Base-by-base conservation (phyloP, 176 grass and related monocot genomes). In the Oryza glumipatula region DNA sequence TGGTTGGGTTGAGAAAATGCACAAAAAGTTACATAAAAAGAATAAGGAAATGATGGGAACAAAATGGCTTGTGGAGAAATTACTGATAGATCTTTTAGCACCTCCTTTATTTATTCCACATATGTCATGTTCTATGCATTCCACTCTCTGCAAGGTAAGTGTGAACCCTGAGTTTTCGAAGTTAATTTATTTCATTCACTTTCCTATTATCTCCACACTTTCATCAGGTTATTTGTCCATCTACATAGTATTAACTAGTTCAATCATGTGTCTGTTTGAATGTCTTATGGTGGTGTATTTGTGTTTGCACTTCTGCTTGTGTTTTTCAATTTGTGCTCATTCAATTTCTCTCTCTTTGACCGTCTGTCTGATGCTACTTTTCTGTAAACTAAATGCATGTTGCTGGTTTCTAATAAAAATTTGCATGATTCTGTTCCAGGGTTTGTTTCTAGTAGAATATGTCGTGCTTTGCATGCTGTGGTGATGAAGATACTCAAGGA, bases 381-480 rank as follows among this genome's bases (percentile, higher is more conserved):
- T 72, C 2, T 16, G 11, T 21, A 46, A 45, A 30, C 5, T 65
- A 69, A n/a, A 11, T 38, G 15, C 21, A 16, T 61, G 8, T 28
- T 68, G 10, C 36, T 79, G 36, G 26, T 83, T 83, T 82, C 68
- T 90, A 58, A 90, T 74, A 49, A 16, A 83, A 73, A 52, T 0
- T 63, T 65, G 6, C 72, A 74, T 83, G 22, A 3, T 82, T 73
- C 65, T 68, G 2, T 82, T 73, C 70, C 74, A 86, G 86, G 49
- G 44, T 12, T 77, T 82, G 39, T 68, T 73, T 79, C 85, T 4
- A 73, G 65, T 45, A 85, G 33, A 83, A 76, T 43, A 92, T 92
- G 90, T 92, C 86, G 44, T 92, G 90, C 86, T 83, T 92, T 83
- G 86, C 63, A 71, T 89, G 86, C 44, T 92, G 90, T 76, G 83